Conservation (phyloP, 805 yeast genomes). For the Cyberlindnera maclurae region DNA sequence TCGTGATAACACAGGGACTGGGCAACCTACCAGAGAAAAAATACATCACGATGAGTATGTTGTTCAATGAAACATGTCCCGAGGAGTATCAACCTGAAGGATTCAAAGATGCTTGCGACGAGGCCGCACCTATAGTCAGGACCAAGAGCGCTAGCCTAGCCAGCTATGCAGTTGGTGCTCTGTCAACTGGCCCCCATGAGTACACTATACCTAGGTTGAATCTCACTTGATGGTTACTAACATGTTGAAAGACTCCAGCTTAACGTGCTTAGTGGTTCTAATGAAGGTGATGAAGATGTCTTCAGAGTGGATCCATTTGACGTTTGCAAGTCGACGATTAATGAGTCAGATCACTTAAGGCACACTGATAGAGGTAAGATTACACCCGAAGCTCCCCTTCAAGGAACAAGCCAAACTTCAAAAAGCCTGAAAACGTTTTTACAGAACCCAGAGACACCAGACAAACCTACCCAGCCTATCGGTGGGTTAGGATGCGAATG, state of each 20-base stretch:
- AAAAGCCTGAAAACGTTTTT: constrained; percentile 24
- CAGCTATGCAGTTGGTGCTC: constrained; percentile 22
- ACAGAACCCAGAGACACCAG: constrained; percentile 15
- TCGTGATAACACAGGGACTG: constrained; percentile 46
- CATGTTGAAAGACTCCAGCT: constrained; percentile 16
- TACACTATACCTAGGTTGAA: constrained; percentile 2
- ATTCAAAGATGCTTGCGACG: constrained; percentile 36
- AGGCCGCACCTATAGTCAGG: constrained; percentile 29
- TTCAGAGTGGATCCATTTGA: constrained; percentile 19
- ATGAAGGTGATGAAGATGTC: constrained; percentile 1
- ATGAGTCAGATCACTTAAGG: not conserved
- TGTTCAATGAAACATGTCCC: constrained; percentile 44
- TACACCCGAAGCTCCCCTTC: too few relatives aligned
- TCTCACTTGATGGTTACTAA: constrained; percentile 2
- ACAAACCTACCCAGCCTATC: constrained; percentile 26
- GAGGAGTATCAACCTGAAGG: constrained; percentile 41
- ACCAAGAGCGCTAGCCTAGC: constrained; percentile 6
- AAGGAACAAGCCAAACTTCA: constrained; percentile 28
- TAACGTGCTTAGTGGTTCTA: constrained; percentile 24
- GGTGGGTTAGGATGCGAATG: constrained; percentile 20
- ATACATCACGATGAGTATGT: constrained; percentile 39
- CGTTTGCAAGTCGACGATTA: constrained; percentile 1
- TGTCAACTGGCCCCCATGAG: constrained; percentile 27
- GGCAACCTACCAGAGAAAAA: constrained; percentile 43
- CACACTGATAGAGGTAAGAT: not conserved